Evolutionary conservation across 225 moss, liverwort and hornwort species (phyloP), one percentile per base, ranked within the genome.

Genomic region (Pseudisothecium myosuroides): DNA sequence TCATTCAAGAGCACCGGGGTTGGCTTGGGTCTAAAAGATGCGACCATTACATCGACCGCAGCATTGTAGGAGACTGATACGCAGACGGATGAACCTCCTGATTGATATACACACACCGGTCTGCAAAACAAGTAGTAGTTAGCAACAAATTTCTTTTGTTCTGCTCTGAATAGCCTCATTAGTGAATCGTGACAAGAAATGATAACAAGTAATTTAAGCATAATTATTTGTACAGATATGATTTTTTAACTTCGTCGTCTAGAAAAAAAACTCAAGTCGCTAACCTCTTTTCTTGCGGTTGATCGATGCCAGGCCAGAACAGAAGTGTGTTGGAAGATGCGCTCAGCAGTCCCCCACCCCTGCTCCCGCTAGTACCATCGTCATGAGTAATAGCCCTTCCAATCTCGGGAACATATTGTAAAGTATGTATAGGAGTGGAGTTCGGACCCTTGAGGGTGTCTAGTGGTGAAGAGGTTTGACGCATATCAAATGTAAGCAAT

Each of bases 401-500:
- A 66, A 77, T 83, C 87, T 89, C 92, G 81, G 91, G 93, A 88
- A 97, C 93, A 79, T 94, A 92, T 65, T 95, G 95, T 65, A 97
- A 91, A 61, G 95, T 94, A 76, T 97, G 96, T 63, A 97, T 90
- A 86, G 96, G 97, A 90, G 91, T 94, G 86, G 86, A 91, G 93
- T 88, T 94, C 60, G 88, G 91, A 69, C 97, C 95, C 59, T 85
- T 90, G 31, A 93, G 90, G 62, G 89, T 88, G 62, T 94, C 94
- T 54, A 97, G 27, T 32, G 97, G 97, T 58, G 92, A 93, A 49
- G 92, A 88, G n/a, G 95, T 96, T 91, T 94, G 96, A 79, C 97
- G 94, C 83, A 97, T 84, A 88, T 97, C 97, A 81, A 96, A 94
- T 66, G 89, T 88, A 66, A 95, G 89, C 86, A 96, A 77, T n/a